A percentile compares a stretch with the other conserved stretches of the same genome.
These are phyloP conservation scores for Capronia americana DNA, from an alignment of 2,329 filamentous ascomycete genomes.

Conservation along the genomic window DNA sequence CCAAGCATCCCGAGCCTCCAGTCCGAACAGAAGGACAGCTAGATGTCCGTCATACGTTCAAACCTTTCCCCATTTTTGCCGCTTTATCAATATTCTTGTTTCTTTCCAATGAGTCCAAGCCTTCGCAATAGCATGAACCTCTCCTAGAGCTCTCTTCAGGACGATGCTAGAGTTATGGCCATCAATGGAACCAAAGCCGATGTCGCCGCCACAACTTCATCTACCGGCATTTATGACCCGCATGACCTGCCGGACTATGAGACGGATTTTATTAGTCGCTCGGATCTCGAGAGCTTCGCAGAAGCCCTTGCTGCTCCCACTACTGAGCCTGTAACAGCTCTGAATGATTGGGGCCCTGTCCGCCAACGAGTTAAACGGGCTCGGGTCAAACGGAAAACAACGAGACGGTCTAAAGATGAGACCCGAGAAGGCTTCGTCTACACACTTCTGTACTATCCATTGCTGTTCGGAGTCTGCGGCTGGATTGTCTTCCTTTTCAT, in stretches of 20 bases:
- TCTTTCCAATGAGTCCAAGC: neutral
- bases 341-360: conserved; percentile 95
- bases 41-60: neutral
- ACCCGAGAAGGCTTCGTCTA: conserved; percentile 94
- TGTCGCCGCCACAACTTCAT: neutral
- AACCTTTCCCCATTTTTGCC: neutral
- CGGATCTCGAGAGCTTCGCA: conserved; percentile 78
- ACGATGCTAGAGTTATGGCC: conserved; percentile 20
- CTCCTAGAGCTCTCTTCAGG: neutral
- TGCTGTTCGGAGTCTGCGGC: conserved; percentile 77
- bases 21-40: neutral
- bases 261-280: conserved; percentile 74
- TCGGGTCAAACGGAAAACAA: conserved; percentile 52
- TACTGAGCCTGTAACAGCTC: conserved; percentile 76
- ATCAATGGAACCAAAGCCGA: conserved; percentile 14
- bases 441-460: conserved; percentile 86
- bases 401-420: conserved; percentile 76
- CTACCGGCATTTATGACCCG: conserved; percentile 30
- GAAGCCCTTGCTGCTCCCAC: conserved; percentile 83
- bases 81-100: neutral
- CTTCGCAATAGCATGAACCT: neutral
- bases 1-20: conserved; percentile 7
- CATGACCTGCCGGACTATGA: conserved; percentile 74
- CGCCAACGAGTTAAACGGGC: conserved; percentile 69
- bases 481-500: conserved; percentile 79